Percentiles rank a stretch among this genome's conserved stretches.
These are phyloP conservation scores for Sphagnurus paluster DNA, from an alignment of 1,284 basidiomycete genomes.

Conservation along the genomic window DNA sequence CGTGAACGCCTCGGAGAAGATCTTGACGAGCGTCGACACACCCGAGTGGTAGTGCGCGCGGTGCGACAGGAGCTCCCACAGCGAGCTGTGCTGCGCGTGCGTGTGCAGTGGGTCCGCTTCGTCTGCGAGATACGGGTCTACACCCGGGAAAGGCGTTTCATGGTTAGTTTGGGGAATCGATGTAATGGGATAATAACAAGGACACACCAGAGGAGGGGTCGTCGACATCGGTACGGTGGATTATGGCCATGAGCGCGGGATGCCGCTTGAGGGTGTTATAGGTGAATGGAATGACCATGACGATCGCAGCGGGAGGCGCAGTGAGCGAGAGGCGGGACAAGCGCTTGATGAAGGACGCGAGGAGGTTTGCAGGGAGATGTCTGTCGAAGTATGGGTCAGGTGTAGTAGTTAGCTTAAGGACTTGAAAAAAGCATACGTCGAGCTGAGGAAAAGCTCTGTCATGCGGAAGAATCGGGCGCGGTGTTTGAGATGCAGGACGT, in stretches of 20 bases:
- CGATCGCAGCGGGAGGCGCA: constrained; percentile 88
- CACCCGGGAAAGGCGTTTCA: too few relatives aligned
- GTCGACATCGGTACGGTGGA: constrained; percentile 68
- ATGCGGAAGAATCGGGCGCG: constrained; percentile 95
- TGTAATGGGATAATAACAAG: constrained; percentile 22
- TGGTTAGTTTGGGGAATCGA: too few relatives aligned
- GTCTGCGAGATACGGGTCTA: constrained; percentile 73
- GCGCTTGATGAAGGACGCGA: constrained; percentile 95
- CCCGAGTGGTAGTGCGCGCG: constrained; percentile 83
- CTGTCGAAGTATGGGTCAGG: constrained; percentile 35
- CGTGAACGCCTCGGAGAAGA: constrained; percentile 92
- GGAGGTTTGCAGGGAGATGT: constrained; percentile 83
- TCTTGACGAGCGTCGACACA: constrained; percentile 81
- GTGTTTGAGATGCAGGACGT: constrained; percentile 90
- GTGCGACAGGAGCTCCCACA: constrained; percentile 91
- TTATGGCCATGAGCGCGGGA: constrained; percentile 90
- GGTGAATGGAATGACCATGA: constrained; percentile 90
- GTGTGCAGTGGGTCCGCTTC: constrained; percentile 81
- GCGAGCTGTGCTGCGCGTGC: constrained; percentile 79
- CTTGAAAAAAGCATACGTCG: constrained; percentile 60
- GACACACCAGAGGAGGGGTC: constrained; percentile 42
- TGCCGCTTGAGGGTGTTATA: constrained; percentile 96
- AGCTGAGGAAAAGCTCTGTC: constrained; percentile 87
- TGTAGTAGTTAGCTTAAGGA: constrained; percentile 3
- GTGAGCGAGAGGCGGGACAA: constrained; percentile 82